Conservation (phyloP, 345 rosid genomes). For the Pugionium cornutum region DNA sequence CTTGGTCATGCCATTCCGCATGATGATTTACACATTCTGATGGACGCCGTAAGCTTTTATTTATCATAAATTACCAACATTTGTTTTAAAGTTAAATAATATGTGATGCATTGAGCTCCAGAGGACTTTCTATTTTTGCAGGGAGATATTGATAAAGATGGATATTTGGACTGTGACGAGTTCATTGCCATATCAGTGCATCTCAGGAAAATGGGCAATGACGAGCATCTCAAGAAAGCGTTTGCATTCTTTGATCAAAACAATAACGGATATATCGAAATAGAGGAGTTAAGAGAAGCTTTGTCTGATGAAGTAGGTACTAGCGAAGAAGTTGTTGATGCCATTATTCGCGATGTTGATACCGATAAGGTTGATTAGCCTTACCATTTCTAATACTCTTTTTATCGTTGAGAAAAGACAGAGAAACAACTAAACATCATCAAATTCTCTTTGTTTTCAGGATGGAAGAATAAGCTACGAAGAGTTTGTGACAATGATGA, state of each 20-base stretch:
- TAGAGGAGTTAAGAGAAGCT: constrained; percentile 77
- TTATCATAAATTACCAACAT: neutral
- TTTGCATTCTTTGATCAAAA: constrained; percentile 78
- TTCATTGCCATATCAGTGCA: constrained; percentile 89
- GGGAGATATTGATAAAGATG: constrained; percentile 92
- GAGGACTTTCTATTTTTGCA: constrained; percentile 49
- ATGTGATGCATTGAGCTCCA: constrained; percentile 6
- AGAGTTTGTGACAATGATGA: constrained; percentile 92
- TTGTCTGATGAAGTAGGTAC: constrained; percentile 72
- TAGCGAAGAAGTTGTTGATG: constrained; percentile 71
- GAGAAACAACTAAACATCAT: constrained; percentile 16
- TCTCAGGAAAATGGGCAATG: constrained; percentile 88
- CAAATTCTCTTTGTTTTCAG: constrained; percentile 44
- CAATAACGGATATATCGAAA: constrained; percentile 76
- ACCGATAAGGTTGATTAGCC: constrained; percentile 80
- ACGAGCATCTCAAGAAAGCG: constrained; percentile 85
- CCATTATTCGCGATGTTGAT: constrained; percentile 93
- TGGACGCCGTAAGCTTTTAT: constrained; percentile 82
- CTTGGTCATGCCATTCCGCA: constrained; percentile 80
- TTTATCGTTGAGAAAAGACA: neutral
- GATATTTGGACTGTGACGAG: constrained; percentile 74
- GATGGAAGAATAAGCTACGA: constrained; percentile 90
- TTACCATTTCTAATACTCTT: neutral
- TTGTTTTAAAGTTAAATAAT: neutral
- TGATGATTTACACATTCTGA: constrained; percentile 81